phyloP scores from a whole-genome alignment of 2,329 filamentous ascomycete species.

The Hypoxylon sp. region DNA sequence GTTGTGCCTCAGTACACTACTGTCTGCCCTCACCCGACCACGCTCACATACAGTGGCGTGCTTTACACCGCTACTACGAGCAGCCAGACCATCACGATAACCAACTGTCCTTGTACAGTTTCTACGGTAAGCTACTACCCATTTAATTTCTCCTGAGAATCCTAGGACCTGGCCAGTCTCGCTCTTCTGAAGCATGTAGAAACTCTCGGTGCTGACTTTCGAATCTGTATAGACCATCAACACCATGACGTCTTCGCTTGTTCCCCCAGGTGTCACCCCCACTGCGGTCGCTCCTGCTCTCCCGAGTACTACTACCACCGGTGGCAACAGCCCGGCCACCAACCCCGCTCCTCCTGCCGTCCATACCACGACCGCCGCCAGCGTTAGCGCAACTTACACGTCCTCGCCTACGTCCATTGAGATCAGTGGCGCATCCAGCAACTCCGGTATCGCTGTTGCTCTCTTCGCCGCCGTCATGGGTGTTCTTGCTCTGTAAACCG shows the following conservation, averaged over 20 bases:
- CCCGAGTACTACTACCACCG: slow-evolving; percentile 13
- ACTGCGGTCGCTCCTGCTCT: slow-evolving; percentile 34
- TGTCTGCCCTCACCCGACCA: slow-evolving; percentile 64
- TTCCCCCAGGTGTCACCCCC: slow-evolving; percentile 40
- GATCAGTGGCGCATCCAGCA: slow-evolving; percentile 31
- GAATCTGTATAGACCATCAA: slow-evolving; percentile 33
- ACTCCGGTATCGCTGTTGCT: slow-evolving; percentile 22
- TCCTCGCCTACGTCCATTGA: slow-evolving; percentile 22
- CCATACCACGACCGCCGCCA: slow-evolving; percentile 1
- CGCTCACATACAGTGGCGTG: slow-evolving; percentile 65
- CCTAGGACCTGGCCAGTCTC: neutral
- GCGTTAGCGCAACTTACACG: slow-evolving; percentile 19
- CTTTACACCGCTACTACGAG: slow-evolving; percentile 69
- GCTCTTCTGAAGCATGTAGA: neutral
- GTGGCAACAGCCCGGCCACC: slow-evolving; percentile 8
- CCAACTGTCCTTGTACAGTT: slow-evolving; percentile 67
- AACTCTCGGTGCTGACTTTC: neutral
- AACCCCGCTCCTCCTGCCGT: slow-evolving; percentile 2
- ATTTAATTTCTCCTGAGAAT: neutral
- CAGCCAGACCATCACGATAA: slow-evolving; percentile 69
- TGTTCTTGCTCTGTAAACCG: slow-evolving; percentile 26
- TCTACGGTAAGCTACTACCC: slow-evolving; percentile 48
- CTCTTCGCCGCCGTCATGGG: slow-evolving; percentile 34
- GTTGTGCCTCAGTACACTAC: slow-evolving; percentile 50
- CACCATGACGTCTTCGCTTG: slow-evolving; percentile 47